These are phyloP conservation scores for Aspergillus sclerotiicarbonarius DNA, from an alignment of 495 filamentous ascomycete genomes.

Conservation along the genomic window DNA sequence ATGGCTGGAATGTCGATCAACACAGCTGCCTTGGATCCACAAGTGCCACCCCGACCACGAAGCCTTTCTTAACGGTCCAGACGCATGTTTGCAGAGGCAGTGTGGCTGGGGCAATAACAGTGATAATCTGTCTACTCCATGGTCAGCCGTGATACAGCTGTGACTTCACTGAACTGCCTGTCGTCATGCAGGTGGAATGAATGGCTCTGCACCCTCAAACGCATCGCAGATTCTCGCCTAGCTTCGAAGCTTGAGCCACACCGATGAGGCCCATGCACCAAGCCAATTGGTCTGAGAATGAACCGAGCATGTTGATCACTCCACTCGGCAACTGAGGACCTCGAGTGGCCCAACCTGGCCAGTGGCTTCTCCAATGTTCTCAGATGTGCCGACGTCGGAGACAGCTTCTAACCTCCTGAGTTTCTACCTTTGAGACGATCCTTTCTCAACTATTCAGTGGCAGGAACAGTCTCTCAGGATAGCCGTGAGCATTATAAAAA, in stretches of 20 bases:
- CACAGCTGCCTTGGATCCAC: no score
- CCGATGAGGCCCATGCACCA: background rate
- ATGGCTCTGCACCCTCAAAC: no score
- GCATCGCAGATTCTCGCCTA: no score
- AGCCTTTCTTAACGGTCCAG: no score
- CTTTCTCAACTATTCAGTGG: background rate
- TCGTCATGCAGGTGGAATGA: no score
- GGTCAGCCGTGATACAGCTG: no score
- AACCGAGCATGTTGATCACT: background rate
- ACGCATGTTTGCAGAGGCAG: no score
- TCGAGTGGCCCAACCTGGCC: background rate
- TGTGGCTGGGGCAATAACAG: no score
- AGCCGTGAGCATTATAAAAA: background rate
- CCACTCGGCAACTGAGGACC: background rate
- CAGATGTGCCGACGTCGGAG: background rate
- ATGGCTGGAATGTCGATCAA: no score
- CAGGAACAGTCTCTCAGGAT: background rate
- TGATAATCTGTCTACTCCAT: no score
- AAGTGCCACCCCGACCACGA: no score
- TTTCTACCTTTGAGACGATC: background rate
- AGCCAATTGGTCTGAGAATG: background rate
- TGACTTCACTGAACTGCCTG: no score
- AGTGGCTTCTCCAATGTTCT: background rate
- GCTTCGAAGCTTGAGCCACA: background rate
- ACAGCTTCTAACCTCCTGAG: background rate